Conservation (phyloP, 2,329 filamentous ascomycete genomes). For the Ascosphaera pollenicola region DNA sequence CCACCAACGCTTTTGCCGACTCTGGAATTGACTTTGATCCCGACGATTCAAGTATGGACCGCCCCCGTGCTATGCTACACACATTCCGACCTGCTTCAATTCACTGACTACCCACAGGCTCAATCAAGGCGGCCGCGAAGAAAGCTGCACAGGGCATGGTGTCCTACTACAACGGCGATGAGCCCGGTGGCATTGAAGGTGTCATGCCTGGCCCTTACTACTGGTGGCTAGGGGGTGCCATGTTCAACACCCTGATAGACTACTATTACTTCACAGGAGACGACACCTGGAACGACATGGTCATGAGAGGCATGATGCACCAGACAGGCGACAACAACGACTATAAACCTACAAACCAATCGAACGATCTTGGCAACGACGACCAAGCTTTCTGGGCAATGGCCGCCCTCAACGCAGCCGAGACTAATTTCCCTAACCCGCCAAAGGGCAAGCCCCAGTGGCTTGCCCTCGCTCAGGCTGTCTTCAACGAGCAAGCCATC, state of each 20-base stretch:
- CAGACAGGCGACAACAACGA: constrained; percentile 53
- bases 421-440: constrained; percentile 52
- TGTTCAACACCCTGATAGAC: constrained; percentile 38
- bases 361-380: constrained; percentile 27
- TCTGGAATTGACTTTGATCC: constrained; percentile 23
- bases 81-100: background rate
- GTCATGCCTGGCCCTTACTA: constrained; percentile 14
- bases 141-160: constrained; percentile 13
- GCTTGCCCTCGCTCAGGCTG: constrained; percentile 56
- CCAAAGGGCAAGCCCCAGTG: constrained; percentile 42
- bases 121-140: constrained; percentile 13
- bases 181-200: constrained; percentile 12
- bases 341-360: constrained; percentile 47
- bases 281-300: constrained; percentile 44
- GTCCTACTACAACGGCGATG: constrained; percentile 14
- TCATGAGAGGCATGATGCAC: constrained; percentile 44
- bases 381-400: constrained; percentile 67
- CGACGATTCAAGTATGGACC: constrained; percentile 22
- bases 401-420: constrained; percentile 56
- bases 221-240: constrained; percentile 18
- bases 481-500: constrained; percentile 54
- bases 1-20: background rate
- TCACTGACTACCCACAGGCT: no score
- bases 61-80: no score
- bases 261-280: constrained; percentile 69